Base-by-base conservation (phyloP, 805 yeast species). In the Metschnikowia orientalis region DNA sequence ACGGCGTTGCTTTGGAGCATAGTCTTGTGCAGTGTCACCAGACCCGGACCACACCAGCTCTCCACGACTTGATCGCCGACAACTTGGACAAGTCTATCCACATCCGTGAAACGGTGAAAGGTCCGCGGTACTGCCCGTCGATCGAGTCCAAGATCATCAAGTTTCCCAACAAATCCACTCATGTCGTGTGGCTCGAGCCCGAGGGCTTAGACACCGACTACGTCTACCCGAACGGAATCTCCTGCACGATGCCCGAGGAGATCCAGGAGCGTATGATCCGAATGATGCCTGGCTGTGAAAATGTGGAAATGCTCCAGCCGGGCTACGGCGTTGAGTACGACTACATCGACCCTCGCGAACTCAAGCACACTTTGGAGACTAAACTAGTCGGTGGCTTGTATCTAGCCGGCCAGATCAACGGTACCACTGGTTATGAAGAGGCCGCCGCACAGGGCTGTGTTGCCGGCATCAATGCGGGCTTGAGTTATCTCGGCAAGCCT, bases 291-390 rank as follows among this genome's bases (percentile, higher is more conserved):
- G 99, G 99, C 0, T 72, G 95, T 30, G 95, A 86, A 48, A 77
- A 84, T 44, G 96, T 83, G 0, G 66, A 61, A n/a, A 86, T 92
- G 84, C 54, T 81, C 8, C 96, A 89, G 53, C 96, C 97, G 0
- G 99, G 97, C 0, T 92, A 92, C 54, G 99, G 99, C n/a, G 98
- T 92, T 2, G 98, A 92, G 57, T 92, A 92, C 54, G 98, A 92
- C 52, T 92, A 86, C 54, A 81, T 92, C 18, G 96, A 92, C 51
- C 98, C 99, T 2, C 71, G 95, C 43, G 95, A 89, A 51, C 67
- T 92, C 35, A 69, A 70, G 34, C 71, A 68, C 27, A 83, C 94
- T 0, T 59, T 92, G 28, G 95, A 90, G 51, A 86, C 97, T 0
- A 88, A 86, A 48, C 57, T 73, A 3, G 77, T 92, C 2, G 60